A percentile compares a stretch with the other conserved stretches of the same genome.
Evolutionary conservation across 2,329 filamentous ascomycete species (phyloP).

Genomic region (Didymella glomerata): DNA sequence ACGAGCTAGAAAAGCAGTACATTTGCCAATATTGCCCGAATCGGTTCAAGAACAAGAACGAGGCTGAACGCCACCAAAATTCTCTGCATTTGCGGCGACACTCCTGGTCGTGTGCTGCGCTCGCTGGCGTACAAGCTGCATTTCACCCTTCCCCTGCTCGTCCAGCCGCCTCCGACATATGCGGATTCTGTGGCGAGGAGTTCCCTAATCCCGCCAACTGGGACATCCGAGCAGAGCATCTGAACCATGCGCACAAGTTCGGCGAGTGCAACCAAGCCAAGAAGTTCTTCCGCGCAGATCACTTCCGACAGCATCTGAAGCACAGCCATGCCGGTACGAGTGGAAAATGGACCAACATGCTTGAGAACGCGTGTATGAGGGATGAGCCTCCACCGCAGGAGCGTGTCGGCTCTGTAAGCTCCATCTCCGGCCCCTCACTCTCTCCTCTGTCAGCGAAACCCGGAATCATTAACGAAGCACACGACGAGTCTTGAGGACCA

Average conservation of each 20-base stretch:
- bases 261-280: constrained; percentile 97
- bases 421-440: constrained; percentile 40
- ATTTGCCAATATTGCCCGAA: constrained; percentile 92
- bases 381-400: constrained; percentile 73
- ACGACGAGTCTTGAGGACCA: constrained; percentile 47
- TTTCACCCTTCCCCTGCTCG: constrained; percentile 82
- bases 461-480: constrained; percentile 50
- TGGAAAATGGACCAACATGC: constrained; percentile 98
- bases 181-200: constrained; percentile 95
- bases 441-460: constrained; percentile 46
- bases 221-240: constrained; percentile 84
- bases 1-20: constrained; percentile 96
- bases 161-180: constrained; percentile 73
- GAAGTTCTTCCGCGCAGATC: constrained; percentile 97
- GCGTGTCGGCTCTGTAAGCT: constrained; percentile 43
- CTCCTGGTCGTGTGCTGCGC: constrained; percentile 95
- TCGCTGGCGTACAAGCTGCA: constrained; percentile 75
- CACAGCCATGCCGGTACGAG: constrained; percentile 96
- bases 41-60: constrained; percentile 98
- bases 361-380: constrained; percentile 96
- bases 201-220: constrained; percentile 89
- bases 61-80: constrained; percentile 95
- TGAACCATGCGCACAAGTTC: constrained; percentile 94
- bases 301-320: constrained; percentile 97
- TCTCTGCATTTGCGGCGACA: constrained; percentile 90